Conservation (phyloP, 208 protist species). For the Trypanosomatidae sp. region DNA sequence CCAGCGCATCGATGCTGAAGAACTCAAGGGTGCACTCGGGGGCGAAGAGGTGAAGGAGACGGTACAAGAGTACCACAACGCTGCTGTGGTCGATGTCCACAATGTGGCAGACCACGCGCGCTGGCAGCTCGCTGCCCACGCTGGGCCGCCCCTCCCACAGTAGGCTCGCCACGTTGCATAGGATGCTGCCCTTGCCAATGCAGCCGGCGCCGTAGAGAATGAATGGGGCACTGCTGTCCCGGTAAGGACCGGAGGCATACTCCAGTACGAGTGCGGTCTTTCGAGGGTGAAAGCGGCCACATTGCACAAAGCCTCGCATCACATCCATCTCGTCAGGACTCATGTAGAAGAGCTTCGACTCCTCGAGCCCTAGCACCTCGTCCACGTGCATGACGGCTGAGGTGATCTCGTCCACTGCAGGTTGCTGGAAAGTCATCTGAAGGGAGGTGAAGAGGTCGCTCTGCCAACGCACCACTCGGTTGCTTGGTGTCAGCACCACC, state of each 20-base stretch:
- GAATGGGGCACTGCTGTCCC: slow-evolving; percentile 53
- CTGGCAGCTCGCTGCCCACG: slow-evolving; percentile 10
- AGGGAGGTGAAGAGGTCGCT: slow-evolving; percentile 67
- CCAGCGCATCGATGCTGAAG: slow-evolving; percentile 43
- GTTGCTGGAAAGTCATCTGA: slow-evolving; percentile 45
- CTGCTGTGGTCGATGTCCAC: slow-evolving; percentile 43
- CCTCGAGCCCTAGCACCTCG: slow-evolving; percentile 10
- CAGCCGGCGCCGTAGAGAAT: slow-evolving; percentile 64
- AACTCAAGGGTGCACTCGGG: slow-evolving; percentile 30
- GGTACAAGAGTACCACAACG: slow-evolving; percentile 57
- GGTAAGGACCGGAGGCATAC: slow-evolving; percentile 29
- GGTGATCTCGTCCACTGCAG: slow-evolving; percentile 9
- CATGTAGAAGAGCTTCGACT: slow-evolving; percentile 22
- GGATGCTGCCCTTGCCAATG: slow-evolving; percentile 58
- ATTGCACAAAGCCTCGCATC: slow-evolving; percentile 15
- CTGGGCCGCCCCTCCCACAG: slow-evolving; percentile 20
- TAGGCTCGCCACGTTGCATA: slow-evolving; percentile 48
- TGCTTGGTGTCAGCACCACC: slow-evolving; percentile 35
- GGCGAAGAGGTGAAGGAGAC: slow-evolving; percentile 53
- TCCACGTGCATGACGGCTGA: slow-evolving; percentile 3
- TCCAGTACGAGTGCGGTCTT: slow-evolving; percentile 44
- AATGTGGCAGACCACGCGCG: slow-evolving; percentile 38
- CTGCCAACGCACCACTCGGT: slow-evolving; percentile 60
- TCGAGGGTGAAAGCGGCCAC: slow-evolving; percentile 25
- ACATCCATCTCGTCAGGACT: slow-evolving; percentile 16